A percentile compares a stretch with the other conserved stretches of the same genome.
Evolutionary conservation across 2,329 filamentous ascomycete genomes (phyloP).

Genomic region (Thermothelomyces thermophilus): DNA sequence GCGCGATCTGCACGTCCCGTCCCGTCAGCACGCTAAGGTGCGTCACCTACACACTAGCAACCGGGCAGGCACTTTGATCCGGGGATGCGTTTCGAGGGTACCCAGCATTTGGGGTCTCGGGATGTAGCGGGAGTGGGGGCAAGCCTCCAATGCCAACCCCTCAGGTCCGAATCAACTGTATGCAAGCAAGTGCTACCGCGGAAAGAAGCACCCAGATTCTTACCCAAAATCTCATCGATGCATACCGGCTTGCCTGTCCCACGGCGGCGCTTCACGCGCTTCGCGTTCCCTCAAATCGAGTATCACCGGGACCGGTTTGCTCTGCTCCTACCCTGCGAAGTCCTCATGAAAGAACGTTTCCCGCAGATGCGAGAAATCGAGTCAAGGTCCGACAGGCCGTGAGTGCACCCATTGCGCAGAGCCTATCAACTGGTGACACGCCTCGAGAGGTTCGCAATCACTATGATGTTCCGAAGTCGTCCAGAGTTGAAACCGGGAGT

Average conservation of each 20-base stretch:
- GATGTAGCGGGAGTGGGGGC: background rate
- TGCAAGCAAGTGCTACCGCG: background rate
- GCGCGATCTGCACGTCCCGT: background rate
- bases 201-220: background rate
- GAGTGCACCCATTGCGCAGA: background rate
- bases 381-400: background rate
- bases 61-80: too few species aligned
- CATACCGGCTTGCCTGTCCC: background rate
- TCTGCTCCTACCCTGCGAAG: too few species aligned
- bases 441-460: background rate
- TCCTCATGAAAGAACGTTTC: too few species aligned
- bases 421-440: constrained; percentile 14
- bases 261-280: constrained; percentile 2
- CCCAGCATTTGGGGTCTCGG: too few species aligned
- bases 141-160: background rate
- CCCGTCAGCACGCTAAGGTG: too few species aligned
- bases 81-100: too few species aligned
- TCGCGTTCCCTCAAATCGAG: background rate
- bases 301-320: too few species aligned
- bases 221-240: background rate
- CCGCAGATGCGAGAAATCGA: background rate
- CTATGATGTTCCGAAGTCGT: background rate
- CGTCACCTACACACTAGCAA: too few species aligned
- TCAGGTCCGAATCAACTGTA: background rate
- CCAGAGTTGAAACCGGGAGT: background rate